Base-by-base conservation (phyloP, 495 filamentous ascomycete genomes). In the Thermothielavioides terrestris region DNA sequence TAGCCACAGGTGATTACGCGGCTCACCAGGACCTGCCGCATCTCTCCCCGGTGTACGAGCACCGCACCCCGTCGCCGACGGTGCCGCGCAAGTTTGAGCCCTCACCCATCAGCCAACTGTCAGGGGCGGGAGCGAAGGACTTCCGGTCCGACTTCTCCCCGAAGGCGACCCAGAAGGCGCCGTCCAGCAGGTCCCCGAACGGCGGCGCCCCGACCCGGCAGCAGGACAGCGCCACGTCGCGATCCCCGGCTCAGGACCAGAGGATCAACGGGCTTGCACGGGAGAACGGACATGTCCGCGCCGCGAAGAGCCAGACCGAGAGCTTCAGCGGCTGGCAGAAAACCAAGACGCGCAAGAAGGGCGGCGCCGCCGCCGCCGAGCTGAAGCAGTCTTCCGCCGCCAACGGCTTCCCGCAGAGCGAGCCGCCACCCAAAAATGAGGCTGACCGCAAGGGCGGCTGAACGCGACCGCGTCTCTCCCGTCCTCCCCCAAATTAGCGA, bases 31-130 rank as follows among this genome's bases (percentile, higher is more conserved):
- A 74, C n/a, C 49, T 67, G 28, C 63, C 67, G 22, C 70, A 77
- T 42, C 66, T 80, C 4, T 80, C 77, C 14, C 77, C 77, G 1
- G 77, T 80, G 0, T 77, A 77, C 41, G 77, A 80, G 58, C 60
- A 71, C 17, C 68, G 71, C 18, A 74, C 75, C 2, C 74, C 76
- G 3, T 76, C 77, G 1, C 74, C 75, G 4, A 73, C 59, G 15
- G 62, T 63, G 6, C 51, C 63, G 39, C 61, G 70, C 15, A 70
- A 65, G 51, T 60, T 67, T 36, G 71, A 73, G 2, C 32, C 58
- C 1, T 58, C 64, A 6, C 35, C 43, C 2, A 34, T 49, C 18
- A 34, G 35, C 0, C 46, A 55, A 11, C 49, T 52, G 21, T 31
- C 53, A 10, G 37, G 38, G 21, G 14, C 12, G 1, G 36, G 39